Evolutionary conservation across 2,329 filamentous ascomycete genomes (phyloP).

Genomic region (Fusarium sp.): DNA sequence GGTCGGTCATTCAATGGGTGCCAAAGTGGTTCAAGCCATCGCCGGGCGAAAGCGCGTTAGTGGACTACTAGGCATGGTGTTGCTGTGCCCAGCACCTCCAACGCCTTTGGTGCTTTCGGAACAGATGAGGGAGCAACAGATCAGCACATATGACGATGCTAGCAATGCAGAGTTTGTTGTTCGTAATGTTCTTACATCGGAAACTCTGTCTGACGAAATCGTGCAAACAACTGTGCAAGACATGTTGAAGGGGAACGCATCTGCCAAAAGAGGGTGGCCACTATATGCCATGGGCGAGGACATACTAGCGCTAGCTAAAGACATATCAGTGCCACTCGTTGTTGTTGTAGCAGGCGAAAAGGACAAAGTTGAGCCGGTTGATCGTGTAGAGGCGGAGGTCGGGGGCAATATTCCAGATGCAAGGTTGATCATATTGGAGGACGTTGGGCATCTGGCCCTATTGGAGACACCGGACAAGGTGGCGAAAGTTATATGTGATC

Average conservation of each 20-base stretch:
- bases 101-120: rapidly evolving
- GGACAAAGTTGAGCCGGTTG: not conserved
- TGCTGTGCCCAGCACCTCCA: not conserved
- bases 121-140: not conserved
- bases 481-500: rapidly evolving
- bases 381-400: not conserved
- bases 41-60: rapidly evolving
- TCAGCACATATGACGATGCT: not conserved
- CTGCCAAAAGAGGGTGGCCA: not conserved
- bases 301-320: not conserved
- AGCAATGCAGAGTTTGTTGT: not conserved
- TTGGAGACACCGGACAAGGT: not conserved
- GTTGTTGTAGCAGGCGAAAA: not conserved
- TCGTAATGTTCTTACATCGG: not conserved
- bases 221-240: not conserved
- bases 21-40: not conserved
- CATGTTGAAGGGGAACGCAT: not conserved
- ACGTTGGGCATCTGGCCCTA: not conserved
- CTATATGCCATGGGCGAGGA: not conserved
- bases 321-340: not conserved
- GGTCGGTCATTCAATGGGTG: not conserved
- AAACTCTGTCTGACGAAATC: rapidly evolving
- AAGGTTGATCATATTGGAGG: not conserved
- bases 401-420: rapidly evolving
- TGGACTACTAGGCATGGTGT: rapidly evolving